phyloP scores from a whole-genome alignment of 2,329 filamentous ascomycete genomes.

The Diplocarpon rosae region DNA sequence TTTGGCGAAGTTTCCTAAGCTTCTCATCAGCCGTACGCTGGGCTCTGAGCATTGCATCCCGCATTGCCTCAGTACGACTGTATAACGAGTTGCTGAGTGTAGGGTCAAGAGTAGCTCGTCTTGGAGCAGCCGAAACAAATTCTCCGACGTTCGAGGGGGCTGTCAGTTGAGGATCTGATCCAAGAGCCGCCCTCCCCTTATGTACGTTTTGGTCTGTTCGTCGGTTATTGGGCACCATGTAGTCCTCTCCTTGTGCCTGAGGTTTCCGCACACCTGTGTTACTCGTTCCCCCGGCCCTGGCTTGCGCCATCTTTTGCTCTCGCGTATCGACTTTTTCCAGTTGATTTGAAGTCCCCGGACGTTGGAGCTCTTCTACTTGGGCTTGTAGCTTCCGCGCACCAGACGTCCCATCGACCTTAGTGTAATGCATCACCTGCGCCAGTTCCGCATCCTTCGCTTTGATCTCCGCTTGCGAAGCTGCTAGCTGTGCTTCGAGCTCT shows the following conservation, averaged over 20 bases:
- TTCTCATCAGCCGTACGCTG: not conserved
- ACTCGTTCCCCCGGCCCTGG: not conserved
- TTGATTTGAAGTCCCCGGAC: not conserved
- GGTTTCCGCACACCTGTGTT: too few relatives aligned
- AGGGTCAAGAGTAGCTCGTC: too few relatives aligned
- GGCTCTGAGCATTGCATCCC: not conserved
- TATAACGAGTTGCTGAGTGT: too few relatives aligned
- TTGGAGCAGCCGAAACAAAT: too few relatives aligned
- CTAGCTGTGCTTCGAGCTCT: conserved; percentile 13
- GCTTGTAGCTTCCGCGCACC: not conserved
- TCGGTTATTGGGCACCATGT: too few relatives aligned
- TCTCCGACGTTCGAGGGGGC: too few relatives aligned
- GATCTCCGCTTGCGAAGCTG: not conserved
- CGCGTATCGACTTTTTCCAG: not conserved
- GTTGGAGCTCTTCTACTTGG: not conserved
- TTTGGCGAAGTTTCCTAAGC: not conserved
- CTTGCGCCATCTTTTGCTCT: not conserved
- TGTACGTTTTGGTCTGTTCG: too few relatives aligned
- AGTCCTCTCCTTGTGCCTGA: too few relatives aligned
- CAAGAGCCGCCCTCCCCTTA: too few relatives aligned
- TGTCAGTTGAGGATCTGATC: too few relatives aligned
- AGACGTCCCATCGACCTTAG: not conserved
- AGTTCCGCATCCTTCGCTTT: not conserved
- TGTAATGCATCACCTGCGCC: not conserved
- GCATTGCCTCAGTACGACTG: not conserved